Base-by-base conservation (phyloP, 129 eudicot genomes). In the Glebionis coronaria region DNA sequence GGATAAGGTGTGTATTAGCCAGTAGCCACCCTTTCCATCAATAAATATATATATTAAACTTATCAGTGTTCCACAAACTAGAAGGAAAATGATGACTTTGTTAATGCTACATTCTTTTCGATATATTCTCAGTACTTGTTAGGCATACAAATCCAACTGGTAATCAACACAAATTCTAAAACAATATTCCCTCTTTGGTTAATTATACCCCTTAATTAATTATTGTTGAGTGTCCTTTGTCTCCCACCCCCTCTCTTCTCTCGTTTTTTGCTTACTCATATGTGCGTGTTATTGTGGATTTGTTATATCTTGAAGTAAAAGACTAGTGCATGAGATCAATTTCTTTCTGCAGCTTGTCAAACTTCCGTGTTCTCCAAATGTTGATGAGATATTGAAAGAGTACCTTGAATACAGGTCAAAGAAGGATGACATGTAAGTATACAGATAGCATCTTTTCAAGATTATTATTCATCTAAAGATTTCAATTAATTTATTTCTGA, bases 281-380 rank as follows among this genome's bases (percentile, higher is more conserved):
- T 35, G 42, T 35, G 42, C 7, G 9, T 35, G 42, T 35, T 35
- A 35, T 6, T 6, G 42, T 56, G 62, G 28, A 11, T 23, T 23
- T 20, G 15, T 56, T 56, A 25, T 23, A 29, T 6, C 28, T 29
- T 50, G 50, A 51, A 23, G 13, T 35, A 42, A n/a, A n/a, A 42
- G 42, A 50, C 18, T 20, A 35, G 45, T 31, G 20, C 31, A 25
- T 70, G 52, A 60, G 46, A 61, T 2, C 25, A 58, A 12, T 60
- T 46, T 56, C 9, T 57, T 65, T 16, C 31, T 82, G 76, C 87
- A 91, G 97, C 84, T 84, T 65, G 90, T 87, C 53, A 79, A 77
- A 67, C 92, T 91, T 72, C 97, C 95, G 1, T 86, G 97, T 47
- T 56, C 75, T 44, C 97, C 97, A 55, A 87, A 78, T 69, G 81